Evolutionary conservation across 257 asterid species (phyloP).

Genomic region (Gentiana dahurica): DNA sequence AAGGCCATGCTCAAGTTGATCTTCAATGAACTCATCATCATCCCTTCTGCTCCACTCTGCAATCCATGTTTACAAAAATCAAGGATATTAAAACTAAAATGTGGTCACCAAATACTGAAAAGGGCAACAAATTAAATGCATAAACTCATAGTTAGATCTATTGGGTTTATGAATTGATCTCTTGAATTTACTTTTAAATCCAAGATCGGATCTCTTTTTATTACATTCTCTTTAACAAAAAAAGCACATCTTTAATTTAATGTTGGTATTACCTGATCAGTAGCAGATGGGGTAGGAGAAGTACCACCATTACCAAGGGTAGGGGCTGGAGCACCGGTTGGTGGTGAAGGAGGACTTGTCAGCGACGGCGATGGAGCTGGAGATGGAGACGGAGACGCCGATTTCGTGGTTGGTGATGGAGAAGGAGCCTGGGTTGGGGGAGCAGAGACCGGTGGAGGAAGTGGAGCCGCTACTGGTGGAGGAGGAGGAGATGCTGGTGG

Average conservation of each 20-base stretch:
- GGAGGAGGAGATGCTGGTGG: constrained; percentile 19
- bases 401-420: constrained; percentile 26
- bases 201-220: too few species aligned
- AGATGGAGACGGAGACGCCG: constrained; percentile 29
- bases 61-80: not conserved
- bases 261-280: constrained; percentile 44
- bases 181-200: too few species aligned
- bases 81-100: not conserved
- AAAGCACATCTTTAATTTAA: not conserved
- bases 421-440: constrained; percentile 48
- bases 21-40: constrained; percentile 16
- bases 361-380: constrained; percentile 45
- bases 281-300: constrained; percentile 57
- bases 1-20: constrained; percentile 23
- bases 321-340: constrained; percentile 53
- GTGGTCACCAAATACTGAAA: not conserved
- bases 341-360: constrained; percentile 61
- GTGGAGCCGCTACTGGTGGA: constrained; percentile 27
- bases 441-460: constrained; percentile 29
- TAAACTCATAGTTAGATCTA: too few species aligned
- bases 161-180: too few species aligned
- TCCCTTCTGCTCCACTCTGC: constrained; percentile 62
- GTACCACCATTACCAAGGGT: constrained; percentile 16
- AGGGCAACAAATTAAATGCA: not conserved
- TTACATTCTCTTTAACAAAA: too few species aligned